These are phyloP conservation scores for Ophiostoma pallidulum DNA, from an alignment of 2,329 filamentous ascomycete species.

Conservation along the genomic window DNA sequence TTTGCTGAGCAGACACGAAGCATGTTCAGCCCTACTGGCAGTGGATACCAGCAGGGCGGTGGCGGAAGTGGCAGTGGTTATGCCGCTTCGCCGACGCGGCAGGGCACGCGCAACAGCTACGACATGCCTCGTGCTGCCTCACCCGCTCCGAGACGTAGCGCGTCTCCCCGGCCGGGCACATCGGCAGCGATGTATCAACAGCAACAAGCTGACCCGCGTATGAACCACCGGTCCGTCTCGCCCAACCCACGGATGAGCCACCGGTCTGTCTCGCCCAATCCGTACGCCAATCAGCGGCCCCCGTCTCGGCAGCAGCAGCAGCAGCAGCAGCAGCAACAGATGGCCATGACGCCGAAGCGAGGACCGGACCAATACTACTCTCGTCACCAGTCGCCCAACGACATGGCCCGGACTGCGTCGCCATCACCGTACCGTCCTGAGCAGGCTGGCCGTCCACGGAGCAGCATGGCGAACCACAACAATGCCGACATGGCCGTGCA, in stretches of 20 bases:
- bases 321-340: conserved; percentile 24
- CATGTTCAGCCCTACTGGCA: conserved; percentile 48
- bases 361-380: conserved; percentile 43
- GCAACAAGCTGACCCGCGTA: conserved; percentile 26
- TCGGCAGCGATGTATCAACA: conserved; percentile 23
- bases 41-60: conserved; percentile 11
- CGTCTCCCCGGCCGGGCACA: conserved; percentile 52
- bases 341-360: conserved; percentile 28
- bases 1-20: conserved; percentile 75
- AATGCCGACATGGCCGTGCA: conserved; percentile 57
- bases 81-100: conserved; percentile 37
- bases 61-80: conserved; percentile 16
- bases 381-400: conserved; percentile 42
- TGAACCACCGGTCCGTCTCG: conserved; percentile 24
- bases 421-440: conserved; percentile 37
- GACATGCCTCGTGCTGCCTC: conserved; percentile 54
- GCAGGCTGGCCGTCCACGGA: conserved; percentile 37
- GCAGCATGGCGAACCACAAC: conserved; percentile 34
- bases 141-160: conserved; percentile 56
- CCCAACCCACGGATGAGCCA: conserved; percentile 40
- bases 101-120: conserved; percentile 45
- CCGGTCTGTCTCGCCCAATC: conserved; percentile 42
- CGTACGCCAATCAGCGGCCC: conserved; percentile 39
- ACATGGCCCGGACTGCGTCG: conserved; percentile 34
- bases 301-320: conserved; percentile 21